Conservation (phyloP, 345 rosid genomes). For the Citrus mangshanensis region DNA sequence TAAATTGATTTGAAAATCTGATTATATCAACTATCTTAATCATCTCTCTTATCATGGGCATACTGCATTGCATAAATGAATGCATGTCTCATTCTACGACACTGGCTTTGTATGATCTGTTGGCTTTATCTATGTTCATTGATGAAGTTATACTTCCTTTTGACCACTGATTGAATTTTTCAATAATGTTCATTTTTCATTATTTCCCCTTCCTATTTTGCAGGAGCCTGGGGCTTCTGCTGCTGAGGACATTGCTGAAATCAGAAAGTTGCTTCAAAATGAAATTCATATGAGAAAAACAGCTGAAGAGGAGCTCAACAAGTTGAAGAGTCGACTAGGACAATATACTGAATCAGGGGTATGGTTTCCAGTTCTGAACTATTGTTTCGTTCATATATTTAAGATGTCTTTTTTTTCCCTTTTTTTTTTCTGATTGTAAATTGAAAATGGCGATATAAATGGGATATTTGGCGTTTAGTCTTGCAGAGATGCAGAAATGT, state of each 20-base stretch:
- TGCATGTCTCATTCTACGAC: neutral
- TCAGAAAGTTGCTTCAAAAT: conserved; percentile 57
- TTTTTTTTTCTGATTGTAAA: neutral
- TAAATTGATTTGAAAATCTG: neutral
- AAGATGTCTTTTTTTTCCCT: neutral
- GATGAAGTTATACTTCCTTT: neutral
- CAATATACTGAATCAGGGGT: conserved; percentile 62
- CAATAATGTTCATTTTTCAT: neutral
- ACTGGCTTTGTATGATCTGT: neutral
- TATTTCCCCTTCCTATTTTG: conserved; percentile 4
- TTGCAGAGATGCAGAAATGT: conserved; percentile 59
- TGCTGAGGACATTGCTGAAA: conserved; percentile 47
- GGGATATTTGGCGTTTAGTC: conserved; percentile 46
- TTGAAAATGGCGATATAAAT: conserved; percentile 7
- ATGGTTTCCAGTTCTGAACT: conserved; percentile 21
- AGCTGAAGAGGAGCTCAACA: conserved; percentile 78
- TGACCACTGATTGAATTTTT: neutral
- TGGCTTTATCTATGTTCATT: neutral
- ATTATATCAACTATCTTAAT: neutral
- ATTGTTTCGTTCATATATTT: neutral
- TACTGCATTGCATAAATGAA: neutral
- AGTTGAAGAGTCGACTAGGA: conserved; percentile 60
- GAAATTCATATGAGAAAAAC: conserved; percentile 69
- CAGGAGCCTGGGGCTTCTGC: conserved; percentile 40
- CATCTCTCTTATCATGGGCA: neutral